phyloP scores from a whole-genome alignment of 306 rosid species.

The Prosopis cineraria region DNA sequence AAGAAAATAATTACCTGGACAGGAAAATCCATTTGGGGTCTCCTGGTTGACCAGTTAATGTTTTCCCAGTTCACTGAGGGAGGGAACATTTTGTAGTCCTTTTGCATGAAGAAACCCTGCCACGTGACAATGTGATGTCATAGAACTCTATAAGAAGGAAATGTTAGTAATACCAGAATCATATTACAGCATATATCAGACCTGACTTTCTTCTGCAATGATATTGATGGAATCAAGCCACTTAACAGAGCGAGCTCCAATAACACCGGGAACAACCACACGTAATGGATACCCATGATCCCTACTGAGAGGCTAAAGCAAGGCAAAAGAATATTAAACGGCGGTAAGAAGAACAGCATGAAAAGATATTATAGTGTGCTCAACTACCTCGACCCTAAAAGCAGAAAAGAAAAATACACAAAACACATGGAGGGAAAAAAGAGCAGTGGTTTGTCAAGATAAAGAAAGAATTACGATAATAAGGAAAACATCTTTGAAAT shows the following conservation, averaged over 20 bases:
- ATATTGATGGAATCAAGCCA: conserved; percentile 83
- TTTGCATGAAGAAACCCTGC: conserved; percentile 99
- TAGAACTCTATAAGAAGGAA: conserved; percentile 15
- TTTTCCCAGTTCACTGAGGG: conserved; percentile 94
- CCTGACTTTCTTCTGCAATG: conserved; percentile 88
- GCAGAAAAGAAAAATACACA: neutral
- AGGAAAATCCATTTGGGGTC: conserved; percentile 97
- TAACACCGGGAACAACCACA: conserved; percentile 87
- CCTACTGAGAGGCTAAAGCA: conserved; percentile 71
- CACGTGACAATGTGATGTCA: conserved; percentile 29
- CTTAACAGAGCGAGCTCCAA: conserved; percentile 96
- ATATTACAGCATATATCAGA: conserved; percentile 36
- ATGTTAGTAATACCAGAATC: conserved; percentile 9
- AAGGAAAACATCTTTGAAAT: neutral
- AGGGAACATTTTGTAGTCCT: conserved; percentile 98
- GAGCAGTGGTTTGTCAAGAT: neutral
- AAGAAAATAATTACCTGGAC: conserved; percentile 68
- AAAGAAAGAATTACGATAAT: neutral
- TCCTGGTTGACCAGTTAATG: conserved; percentile 82
- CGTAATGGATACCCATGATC: conserved; percentile 97
- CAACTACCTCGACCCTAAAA: neutral
- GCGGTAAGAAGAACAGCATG: neutral
- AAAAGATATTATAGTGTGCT: neutral
- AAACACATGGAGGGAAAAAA: neutral
- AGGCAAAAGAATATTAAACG: conserved; percentile 28